phyloP scores from a whole-genome alignment of 129 eudicot genomes.

The Ambrosia artemisiifolia region DNA sequence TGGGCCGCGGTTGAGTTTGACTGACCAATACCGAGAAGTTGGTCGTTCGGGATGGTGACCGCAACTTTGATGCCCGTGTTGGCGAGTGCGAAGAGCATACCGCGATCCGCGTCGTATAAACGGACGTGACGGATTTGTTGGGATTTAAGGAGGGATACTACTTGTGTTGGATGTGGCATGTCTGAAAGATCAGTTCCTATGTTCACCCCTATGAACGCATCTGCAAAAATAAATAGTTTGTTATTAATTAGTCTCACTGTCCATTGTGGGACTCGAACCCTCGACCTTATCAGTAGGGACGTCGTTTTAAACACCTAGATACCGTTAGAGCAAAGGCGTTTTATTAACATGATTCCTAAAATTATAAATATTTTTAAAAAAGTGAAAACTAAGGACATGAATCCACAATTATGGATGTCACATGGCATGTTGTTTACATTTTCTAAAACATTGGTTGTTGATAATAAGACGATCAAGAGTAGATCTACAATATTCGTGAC shows the following conservation, averaged over 20 bases:
- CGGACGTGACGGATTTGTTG: constrained; percentile 77
- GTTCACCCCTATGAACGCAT: constrained; percentile 75
- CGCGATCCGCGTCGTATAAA: constrained; percentile 76
- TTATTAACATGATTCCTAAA: too few relatives aligned
- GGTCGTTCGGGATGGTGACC: constrained; percentile 71
- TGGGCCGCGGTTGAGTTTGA: constrained; percentile 86
- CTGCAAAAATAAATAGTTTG: constrained; percentile 29
- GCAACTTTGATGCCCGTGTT: constrained; percentile 75
- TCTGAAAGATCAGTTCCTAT: constrained; percentile 91
- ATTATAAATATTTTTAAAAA: too few relatives aligned
- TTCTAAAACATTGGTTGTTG: background rate
- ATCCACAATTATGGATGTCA: constrained; percentile 11
- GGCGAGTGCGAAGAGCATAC: constrained; percentile 84
- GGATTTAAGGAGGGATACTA: constrained; percentile 73
- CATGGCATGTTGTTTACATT: constrained; percentile 6
- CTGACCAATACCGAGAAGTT: constrained; percentile 79
- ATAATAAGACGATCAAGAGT: constrained; percentile 13
- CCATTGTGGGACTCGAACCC: too few relatives aligned
- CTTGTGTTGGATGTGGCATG: constrained; percentile 90
- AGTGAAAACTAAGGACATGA: background rate
- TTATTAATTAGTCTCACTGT: background rate
- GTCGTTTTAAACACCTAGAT: too few relatives aligned
- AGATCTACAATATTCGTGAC: constrained; percentile 3
- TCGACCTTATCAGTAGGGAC: too few relatives aligned
- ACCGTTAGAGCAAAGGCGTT: too few relatives aligned